Conservation (phyloP, 192 early-diverging fungal genomes). For the Rhizoclosmatium globosum region DNA sequence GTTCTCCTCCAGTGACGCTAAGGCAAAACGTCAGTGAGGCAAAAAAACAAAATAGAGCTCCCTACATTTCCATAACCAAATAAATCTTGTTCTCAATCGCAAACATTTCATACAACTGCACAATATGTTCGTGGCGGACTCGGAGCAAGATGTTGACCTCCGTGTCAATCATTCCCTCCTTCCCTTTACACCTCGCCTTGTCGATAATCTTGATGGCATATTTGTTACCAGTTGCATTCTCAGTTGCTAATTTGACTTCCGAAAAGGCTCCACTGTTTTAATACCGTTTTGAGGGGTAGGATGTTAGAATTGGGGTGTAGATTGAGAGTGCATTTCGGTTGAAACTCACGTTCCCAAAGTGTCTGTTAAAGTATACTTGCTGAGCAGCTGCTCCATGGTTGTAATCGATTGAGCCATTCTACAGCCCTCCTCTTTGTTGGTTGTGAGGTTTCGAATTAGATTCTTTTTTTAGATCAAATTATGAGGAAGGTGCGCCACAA, state of each 20-base stretch:
- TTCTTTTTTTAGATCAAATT: too few species aligned
- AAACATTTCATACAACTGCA: constrained; percentile 57
- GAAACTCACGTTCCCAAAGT: constrained; percentile 32
- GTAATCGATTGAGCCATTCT: constrained; percentile 6
- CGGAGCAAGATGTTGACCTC: constrained; percentile 76
- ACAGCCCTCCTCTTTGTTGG: not conserved
- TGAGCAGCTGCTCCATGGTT: constrained; percentile 28
- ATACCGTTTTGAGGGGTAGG: not conserved
- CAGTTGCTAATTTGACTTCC: constrained; percentile 62
- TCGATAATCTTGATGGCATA: constrained; percentile 86
- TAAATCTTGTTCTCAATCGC: constrained; percentile 61
- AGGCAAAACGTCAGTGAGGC: not conserved
- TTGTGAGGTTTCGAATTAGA: not conserved
- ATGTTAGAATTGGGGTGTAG: not conserved
- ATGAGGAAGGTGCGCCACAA: too few species aligned
- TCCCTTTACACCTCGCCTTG: constrained; percentile 67
- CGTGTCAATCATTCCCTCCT: constrained; percentile 68
- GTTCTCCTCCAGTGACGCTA: constrained; percentile 84
- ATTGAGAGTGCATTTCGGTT: not conserved
- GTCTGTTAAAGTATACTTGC: constrained; percentile 22
- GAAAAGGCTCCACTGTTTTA: constrained; percentile 31
- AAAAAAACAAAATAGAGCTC: constrained; percentile 47
- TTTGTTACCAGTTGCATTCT: constrained; percentile 67
- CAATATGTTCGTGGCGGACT: constrained; percentile 72
- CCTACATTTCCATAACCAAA: constrained; percentile 57